Conservation (phyloP, 176 grass and related monocot genomes). For the Musa beccarii region DNA sequence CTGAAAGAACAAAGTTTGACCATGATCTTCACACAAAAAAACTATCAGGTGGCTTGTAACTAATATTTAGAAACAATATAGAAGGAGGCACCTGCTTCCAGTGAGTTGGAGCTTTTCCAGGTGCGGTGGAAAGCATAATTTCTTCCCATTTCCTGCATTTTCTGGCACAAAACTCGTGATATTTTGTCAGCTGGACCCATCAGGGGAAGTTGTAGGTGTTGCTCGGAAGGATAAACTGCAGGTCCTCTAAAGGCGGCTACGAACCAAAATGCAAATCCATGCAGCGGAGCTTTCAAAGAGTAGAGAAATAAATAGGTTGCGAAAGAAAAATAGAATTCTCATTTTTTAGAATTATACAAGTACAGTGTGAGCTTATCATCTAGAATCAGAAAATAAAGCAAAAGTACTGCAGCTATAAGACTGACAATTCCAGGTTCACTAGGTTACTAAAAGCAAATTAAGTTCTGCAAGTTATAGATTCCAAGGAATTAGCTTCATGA, state of each 20-base stretch:
- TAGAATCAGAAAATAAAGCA: not conserved
- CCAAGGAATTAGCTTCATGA: not conserved
- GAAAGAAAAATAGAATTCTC: not conserved
- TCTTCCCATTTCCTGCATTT: constrained; percentile 31
- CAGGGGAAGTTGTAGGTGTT: not conserved
- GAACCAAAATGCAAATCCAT: constrained; percentile 99
- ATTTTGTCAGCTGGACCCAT: constrained; percentile 26
- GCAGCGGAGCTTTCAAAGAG: constrained; percentile 53
- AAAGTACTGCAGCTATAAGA: not conserved
- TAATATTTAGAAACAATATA: not conserved
- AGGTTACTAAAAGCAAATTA: no score
- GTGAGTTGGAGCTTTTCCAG: constrained; percentile 81
- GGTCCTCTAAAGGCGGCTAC: constrained; percentile 82
- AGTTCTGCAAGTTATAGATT: not conserved
- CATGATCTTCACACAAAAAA: not conserved
- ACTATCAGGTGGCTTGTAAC: not conserved
- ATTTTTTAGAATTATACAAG: not conserved
- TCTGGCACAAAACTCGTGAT: constrained; percentile 22
- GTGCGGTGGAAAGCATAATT: constrained; percentile 85
- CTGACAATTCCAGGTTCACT: not conserved
- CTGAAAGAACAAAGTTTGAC: constrained; percentile 13
- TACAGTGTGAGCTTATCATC: not conserved
- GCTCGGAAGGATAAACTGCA: not conserved
- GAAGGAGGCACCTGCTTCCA: constrained; percentile 73
- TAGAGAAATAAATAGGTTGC: constrained; percentile 4